These are phyloP conservation scores for Malus domestica DNA, from an alignment of 306 rosid genomes.

Conservation along the genomic window ASM211411v1 NC_041804.1:12595001-12595500, in stretches of 20 bases:
- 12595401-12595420: slow-evolving; percentile 66
- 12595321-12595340: background rate
- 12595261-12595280: background rate
- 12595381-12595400: slow-evolving; percentile 56
- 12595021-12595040: background rate
- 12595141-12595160: background rate
- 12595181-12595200: background rate
- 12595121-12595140: background rate
- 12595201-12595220: background rate
- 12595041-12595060: background rate
- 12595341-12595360: background rate
- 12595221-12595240: background rate
- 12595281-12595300: background rate
- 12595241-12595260: background rate
- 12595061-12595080: background rate
- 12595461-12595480: slow-evolving; percentile 21
- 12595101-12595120: background rate
- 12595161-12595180: background rate
- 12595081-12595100: background rate
- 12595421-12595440: slow-evolving; percentile 84
- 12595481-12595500: background rate
- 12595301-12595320: background rate
- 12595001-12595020: background rate
- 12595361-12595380: background rate
- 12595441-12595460: slow-evolving; percentile 57